phyloP scores from a whole-genome alignment of 352 stramenopile species.

The Pythium apleroticum region DNA sequence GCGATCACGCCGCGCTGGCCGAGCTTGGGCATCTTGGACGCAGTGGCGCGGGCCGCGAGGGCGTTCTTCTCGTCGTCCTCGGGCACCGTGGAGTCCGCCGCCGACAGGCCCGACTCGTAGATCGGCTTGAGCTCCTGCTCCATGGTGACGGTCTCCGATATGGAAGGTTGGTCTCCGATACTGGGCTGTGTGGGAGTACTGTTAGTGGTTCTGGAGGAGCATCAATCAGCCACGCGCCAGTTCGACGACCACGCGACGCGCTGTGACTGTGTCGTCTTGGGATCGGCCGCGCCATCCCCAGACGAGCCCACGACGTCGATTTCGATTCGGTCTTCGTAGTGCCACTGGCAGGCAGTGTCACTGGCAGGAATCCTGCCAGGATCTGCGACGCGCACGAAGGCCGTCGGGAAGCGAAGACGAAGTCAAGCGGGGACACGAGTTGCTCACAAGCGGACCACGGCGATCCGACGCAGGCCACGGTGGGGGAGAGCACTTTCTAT shows the following conservation, averaged over 20 bases:
- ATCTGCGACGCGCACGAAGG: background rate
- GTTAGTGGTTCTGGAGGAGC: no score
- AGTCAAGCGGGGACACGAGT: slow-evolving; percentile 1
- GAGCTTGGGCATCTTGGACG: slow-evolving; percentile 13
- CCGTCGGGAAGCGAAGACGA: background rate
- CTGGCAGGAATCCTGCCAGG: no score
- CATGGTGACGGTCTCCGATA: background rate
- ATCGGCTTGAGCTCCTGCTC: background rate
- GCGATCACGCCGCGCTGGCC: slow-evolving; percentile 55
- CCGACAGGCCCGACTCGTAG: slow-evolving; percentile 1
- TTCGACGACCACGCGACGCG: background rate
- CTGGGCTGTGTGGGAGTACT: background rate
- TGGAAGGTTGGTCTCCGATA: background rate
- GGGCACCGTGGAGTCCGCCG: background rate
- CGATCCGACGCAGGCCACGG: background rate
- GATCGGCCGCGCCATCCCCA: background rate
- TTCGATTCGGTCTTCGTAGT: no score
- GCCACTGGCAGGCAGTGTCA: no score
- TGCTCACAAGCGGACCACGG: background rate
- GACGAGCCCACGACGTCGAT: background rate
- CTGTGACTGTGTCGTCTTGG: background rate
- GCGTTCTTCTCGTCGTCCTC: background rate
- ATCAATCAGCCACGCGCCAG: slow-evolving; percentile 2
- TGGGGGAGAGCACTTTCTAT: background rate
- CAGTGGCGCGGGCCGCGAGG: background rate